phyloP scores from a whole-genome alignment of 2,329 filamentous ascomycete genomes.

The Sporothrix pallida region DNA sequence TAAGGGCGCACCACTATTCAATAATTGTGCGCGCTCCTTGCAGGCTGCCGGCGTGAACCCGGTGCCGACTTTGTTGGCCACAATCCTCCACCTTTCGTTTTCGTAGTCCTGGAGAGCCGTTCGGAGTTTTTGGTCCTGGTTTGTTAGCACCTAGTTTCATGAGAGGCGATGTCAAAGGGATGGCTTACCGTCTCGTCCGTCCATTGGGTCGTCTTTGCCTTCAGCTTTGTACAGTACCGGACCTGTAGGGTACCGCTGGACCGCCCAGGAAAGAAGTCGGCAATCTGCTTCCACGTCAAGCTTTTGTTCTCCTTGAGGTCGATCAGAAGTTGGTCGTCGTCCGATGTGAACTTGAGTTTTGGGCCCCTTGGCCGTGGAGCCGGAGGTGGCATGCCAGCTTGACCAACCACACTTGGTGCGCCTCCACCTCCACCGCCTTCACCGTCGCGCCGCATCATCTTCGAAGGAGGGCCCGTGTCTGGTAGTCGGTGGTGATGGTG shows the following conservation, averaged over 20 bases:
- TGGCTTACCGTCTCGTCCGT: conserved; percentile 83
- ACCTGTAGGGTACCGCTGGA: conserved; percentile 92
- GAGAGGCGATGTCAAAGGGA: too few species aligned
- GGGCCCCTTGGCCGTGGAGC: conserved; percentile 81
- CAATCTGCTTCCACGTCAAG: conserved; percentile 96
- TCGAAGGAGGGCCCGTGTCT: conserved; percentile 70
- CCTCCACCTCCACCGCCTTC: conserved; percentile 56
- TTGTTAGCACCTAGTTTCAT: conserved; percentile 35
- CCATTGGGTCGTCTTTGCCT: conserved; percentile 92
- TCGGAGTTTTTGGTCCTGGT: conserved; percentile 76
- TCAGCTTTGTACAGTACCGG: conserved; percentile 92
- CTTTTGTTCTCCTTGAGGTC: conserved; percentile 94
- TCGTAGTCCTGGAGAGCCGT: conserved; percentile 83
- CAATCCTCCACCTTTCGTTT: conserved; percentile 90
- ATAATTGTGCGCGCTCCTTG: conserved; percentile 76
- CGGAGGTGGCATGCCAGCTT: conserved; percentile 84
- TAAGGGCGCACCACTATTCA: conserved; percentile 52
- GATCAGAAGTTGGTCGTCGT: conserved; percentile 86
- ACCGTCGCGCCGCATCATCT: conserved; percentile 66
- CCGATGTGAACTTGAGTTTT: conserved; percentile 91
- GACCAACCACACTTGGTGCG: conserved; percentile 83
- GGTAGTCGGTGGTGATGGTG: conserved; percentile 85
- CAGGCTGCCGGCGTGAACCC: conserved; percentile 89
- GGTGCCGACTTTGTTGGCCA: conserved; percentile 87
- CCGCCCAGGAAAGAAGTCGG: conserved; percentile 90